phyloP scores from a whole-genome alignment of 179 eudicot genomes.

The Spinacia oleracea region DNA sequence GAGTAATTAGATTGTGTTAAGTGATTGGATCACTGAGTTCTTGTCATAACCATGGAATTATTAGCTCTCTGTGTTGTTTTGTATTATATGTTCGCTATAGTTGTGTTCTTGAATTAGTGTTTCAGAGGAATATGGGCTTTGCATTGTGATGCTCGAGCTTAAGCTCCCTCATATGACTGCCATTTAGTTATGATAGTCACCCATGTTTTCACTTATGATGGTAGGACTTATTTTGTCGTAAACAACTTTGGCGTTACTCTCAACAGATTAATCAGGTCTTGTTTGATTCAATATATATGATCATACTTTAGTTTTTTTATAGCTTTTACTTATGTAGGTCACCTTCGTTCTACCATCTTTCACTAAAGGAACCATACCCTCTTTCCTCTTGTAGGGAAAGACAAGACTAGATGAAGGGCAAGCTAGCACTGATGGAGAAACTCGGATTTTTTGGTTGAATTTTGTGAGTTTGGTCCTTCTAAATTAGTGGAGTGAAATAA shows the following conservation, averaged over 20 bases:
- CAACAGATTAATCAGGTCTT: no score
- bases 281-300: no score
- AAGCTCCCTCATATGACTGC: neutral
- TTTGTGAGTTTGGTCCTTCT: slow-evolving; percentile 29
- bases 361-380: slow-evolving; percentile 36
- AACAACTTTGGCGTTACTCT: no score
- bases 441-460: slow-evolving; percentile 23
- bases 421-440: slow-evolving; percentile 40
- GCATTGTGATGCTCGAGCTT: neutral
- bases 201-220: neutral
- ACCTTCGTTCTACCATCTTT: no score
- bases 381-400: slow-evolving; percentile 63
- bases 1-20: neutral
- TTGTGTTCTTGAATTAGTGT: neutral
- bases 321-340: no score
- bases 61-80: neutral
- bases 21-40: neutral
- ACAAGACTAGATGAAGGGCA: slow-evolving; percentile 60
- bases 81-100: neutral
- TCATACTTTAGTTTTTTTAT: no score
- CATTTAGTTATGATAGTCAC: neutral
- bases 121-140: neutral
- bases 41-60: neutral
- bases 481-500: slow-evolving; percentile 3
- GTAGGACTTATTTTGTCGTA: no score